Percentiles rank a stretch among this genome's conserved stretches.
Evolutionary conservation across 2,329 filamentous ascomycete species (phyloP).

Genomic region (Colletotrichum sp.): DNA sequence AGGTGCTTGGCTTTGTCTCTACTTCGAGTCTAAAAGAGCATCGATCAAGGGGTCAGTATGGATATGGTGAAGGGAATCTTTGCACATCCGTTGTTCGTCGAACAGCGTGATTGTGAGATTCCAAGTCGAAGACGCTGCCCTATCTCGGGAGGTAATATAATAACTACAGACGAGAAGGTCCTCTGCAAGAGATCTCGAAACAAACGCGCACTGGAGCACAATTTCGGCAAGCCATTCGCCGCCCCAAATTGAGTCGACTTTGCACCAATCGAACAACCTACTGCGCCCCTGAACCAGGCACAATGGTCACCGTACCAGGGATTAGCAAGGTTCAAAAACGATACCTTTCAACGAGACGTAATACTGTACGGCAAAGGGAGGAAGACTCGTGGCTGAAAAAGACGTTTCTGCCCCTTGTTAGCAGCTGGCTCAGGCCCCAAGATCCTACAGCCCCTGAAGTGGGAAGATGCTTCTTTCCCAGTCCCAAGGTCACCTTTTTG

Average conservation of each 20-base stretch:
- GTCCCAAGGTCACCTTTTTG: constrained; percentile 31
- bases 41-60: not conserved
- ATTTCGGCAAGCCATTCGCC: not conserved
- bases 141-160: not conserved
- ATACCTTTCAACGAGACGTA: not conserved
- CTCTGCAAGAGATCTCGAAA: not conserved
- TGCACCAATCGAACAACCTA: not conserved
- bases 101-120: not conserved
- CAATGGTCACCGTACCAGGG: not conserved
- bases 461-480: constrained; percentile 27
- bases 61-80: not conserved
- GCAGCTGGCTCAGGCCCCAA: not conserved
- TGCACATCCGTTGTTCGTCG: not conserved
- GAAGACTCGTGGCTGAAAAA: not conserved
- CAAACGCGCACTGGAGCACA: not conserved
- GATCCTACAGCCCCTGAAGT: not conserved
- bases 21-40: not conserved
- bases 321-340: not conserved
- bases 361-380: not conserved
- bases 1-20: not conserved
- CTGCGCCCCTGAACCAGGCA: not conserved
- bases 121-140: not conserved
- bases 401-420: not conserved
- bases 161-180: not conserved
- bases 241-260: not conserved